Base-by-base conservation (phyloP, 805 yeast species). In the Myxozyma mucilagina region DNA sequence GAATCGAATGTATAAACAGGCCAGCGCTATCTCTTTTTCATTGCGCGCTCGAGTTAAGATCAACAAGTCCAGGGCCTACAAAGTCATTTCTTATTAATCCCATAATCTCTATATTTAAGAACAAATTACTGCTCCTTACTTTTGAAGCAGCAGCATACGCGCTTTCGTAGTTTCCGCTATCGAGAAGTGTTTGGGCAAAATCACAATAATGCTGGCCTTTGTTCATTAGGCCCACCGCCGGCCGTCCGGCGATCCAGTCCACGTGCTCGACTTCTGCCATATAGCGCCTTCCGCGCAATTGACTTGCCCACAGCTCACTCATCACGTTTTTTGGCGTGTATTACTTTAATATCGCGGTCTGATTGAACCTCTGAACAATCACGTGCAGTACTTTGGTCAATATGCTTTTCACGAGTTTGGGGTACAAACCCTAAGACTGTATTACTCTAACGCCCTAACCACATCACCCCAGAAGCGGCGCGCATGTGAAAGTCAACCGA, bases 101-200 rank as follows among this genome's bases (percentile, higher is more conserved):
- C 10, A n/a, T 2, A 4, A 41, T 24, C 10, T 5, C 13, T n/a
- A 10, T 13, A 14, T 32, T 24, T 9, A n/a, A 47, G 34, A 47
- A 13, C 31, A 4, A 7, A 47, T 29, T 13, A 31, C 14, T 16
- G 14, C 20, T 20, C 11, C 16, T n/a, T 54, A 54, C 57, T 47
- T 54, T 54, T 47, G 51, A 18, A 35, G 24, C 20, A 20, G 57
- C 52, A 29, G 47, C 57, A 36, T 54, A 54, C 41, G 57, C 51
- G 41, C 57, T 54, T 29, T 54, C 57, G 29, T 47, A 45, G 8
- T 31, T 32, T 11, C 45, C 41, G 4, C 34, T 39, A 14, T 54
- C 24, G 13, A 38, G 18, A 42, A 54, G 20, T 13, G 9, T 16
- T 11, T 45, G 39, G 16, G 52, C 43, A 14, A 29, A 20, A 5